Evolutionary conservation across 192 early-diverging fungal genomes (phyloP).

Genomic region (Entomortierella parvispora): DNA sequence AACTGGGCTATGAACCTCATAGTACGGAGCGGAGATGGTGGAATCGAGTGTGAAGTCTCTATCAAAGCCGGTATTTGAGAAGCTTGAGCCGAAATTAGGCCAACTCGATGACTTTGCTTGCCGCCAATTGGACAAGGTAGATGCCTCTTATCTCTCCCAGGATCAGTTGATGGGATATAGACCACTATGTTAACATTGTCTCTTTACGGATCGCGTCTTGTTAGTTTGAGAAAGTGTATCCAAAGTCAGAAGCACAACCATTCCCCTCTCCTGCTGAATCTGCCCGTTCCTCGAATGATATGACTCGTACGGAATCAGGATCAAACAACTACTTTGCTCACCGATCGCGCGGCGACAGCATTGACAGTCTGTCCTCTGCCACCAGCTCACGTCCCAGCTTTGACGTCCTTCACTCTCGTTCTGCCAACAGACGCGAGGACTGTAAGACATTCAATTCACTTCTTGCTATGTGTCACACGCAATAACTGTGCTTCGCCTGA

Average conservation of each 20-base stretch:
- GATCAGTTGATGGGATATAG: not conserved
- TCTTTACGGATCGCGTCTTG: not conserved
- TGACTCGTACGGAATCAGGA: constrained; percentile 9
- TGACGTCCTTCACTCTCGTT: constrained; percentile 40
- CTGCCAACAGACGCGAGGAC: constrained; percentile 32
- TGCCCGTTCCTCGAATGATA: constrained; percentile 41
- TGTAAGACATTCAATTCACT: constrained; percentile 3
- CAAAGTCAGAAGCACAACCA: constrained; percentile 28
- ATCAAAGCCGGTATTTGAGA: constrained; percentile 76
- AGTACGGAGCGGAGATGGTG: constrained; percentile 79
- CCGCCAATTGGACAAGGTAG: constrained; percentile 10
- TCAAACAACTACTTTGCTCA: constrained; percentile 30
- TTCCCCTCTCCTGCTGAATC: constrained; percentile 48
- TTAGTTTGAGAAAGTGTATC: constrained; percentile 41
- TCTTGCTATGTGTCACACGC: not conserved
- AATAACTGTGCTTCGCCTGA: too few species aligned
- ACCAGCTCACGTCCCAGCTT: constrained; percentile 43
- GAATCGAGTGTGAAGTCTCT: constrained; percentile 79
- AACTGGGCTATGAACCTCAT: constrained; percentile 51
- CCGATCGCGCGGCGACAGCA: constrained; percentile 44
- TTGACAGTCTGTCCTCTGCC: constrained; percentile 39
- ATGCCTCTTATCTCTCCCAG: not conserved
- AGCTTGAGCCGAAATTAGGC: constrained; percentile 53
- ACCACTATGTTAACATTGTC: not conserved
- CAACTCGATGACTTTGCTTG: constrained; percentile 9